These are phyloP conservation scores for Gracilaria domingensis DNA, from an alignment of 23 red algal genomes.

Conservation along the genomic window DNA sequence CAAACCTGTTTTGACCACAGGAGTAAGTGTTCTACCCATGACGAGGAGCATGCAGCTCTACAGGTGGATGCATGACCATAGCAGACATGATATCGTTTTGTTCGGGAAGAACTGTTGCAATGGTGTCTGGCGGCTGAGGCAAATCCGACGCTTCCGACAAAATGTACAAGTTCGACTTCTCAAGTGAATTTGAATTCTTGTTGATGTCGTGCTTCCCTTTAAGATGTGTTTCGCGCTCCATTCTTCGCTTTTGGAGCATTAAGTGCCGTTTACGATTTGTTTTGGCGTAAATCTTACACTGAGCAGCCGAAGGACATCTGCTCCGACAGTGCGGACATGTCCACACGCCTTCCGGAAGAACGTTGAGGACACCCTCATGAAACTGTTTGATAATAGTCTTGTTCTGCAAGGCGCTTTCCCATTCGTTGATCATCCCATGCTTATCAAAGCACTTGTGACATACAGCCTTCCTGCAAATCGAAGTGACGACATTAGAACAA, in stretches of 20 bases:
- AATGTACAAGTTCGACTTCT: not conserved
- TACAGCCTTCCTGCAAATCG: conserved; percentile 57
- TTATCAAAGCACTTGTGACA: conserved; percentile 74
- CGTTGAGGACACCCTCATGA: conserved; percentile 22
- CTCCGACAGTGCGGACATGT: conserved; percentile 60
- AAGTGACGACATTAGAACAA: conserved; percentile 52
- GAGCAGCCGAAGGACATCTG: conserved; percentile 45
- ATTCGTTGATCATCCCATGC: conserved; percentile 47
- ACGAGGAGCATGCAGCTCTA: not conserved
- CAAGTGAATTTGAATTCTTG: not conserved
- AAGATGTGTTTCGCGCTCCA: conserved; percentile 22
- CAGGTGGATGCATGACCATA: not conserved
- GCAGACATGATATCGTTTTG: not conserved
- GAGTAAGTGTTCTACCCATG: not conserved
- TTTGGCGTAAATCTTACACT: conserved; percentile 70
- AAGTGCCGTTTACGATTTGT: conserved; percentile 66
- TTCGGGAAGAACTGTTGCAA: not conserved
- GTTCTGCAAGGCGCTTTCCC: conserved; percentile 37
- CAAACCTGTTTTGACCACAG: not conserved
- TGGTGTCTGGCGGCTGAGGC: not conserved
- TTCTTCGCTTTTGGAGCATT: conserved; percentile 49
- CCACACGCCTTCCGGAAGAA: conserved; percentile 40
- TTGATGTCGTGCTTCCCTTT: not conserved
- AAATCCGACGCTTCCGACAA: not conserved
- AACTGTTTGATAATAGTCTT: conserved; percentile 38